Evolutionary conservation across 495 filamentous ascomycete species (phyloP), one percentile per base, ranked within the genome.

Genomic region (Neurospora sublineolata): DNA sequence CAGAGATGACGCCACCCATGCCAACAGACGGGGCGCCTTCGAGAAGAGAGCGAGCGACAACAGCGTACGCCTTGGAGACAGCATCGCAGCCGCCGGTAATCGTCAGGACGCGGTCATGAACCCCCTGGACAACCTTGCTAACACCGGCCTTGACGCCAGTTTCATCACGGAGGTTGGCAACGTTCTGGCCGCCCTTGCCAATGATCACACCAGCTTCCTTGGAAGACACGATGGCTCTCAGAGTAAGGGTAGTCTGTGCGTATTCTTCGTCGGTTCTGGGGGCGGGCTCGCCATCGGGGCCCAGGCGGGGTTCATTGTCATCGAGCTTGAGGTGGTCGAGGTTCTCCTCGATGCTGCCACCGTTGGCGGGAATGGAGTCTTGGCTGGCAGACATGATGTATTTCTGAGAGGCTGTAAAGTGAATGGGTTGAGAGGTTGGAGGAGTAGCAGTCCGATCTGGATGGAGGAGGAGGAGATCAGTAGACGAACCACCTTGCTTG

Each of bases 151-250:
- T 97, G 69, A 97, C 95, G 72, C 94, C 95, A 69, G 96, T 99
- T 81, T 97, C 94, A 72, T 99, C 94, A 77, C 95, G 92, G 72
- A 99, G 85, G 79, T 98, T 94, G 33, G 95, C 95, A 46, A 99
- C 95, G 77, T 99, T 98, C 86, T 99, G 97, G 72, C 95, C 95
- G 46, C 91, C 93, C 83, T 98, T 99, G 77, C 95, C 95, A 78
- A 99, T 99, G 80, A 99, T 97, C 71, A 98, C 92, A 75, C 95
- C 95, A 70, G 95, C 95, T 82, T 98, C 95, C 83, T 97, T 97
- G 76, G 96, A 96, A 18, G 94, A 96, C 76, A 99, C 96, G 78
- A 99, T 98, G 70, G 95, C 96, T 77, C 95, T 92, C 58, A 99
- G 88, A 70, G 95, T 99, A 76, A 99, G 85, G 80, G 93, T 91